Base-by-base conservation (phyloP, 2,329 filamentous ascomycete genomes). In the Claviceps sp. region DNA sequence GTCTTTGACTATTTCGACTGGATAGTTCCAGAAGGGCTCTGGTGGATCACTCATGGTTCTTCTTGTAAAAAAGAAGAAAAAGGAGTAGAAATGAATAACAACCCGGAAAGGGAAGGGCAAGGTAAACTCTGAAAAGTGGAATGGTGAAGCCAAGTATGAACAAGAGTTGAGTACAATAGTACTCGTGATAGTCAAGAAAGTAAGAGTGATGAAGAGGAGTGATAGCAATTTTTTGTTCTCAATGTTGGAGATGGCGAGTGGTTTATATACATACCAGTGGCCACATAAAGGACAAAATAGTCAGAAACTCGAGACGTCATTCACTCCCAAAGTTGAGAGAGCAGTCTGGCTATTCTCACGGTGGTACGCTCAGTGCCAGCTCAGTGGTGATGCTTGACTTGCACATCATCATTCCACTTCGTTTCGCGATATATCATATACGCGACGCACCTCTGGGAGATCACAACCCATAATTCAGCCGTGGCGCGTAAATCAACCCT, bases 21-120 rank as follows among this genome's bases (percentile, higher is more conserved):
- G 37, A 36, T 50, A 52, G 38, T 40, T 36, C 53, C 53, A 52
- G 36, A 47, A 43, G 20, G 43, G 42, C 5, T 36, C 50, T 8
- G 43, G 24, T 18, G 30, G 38, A 22, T 45, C n/a, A 9, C 24
- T 38, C 53, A 52, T 54, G 11, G n/a, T 47, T 46, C 24, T 46
- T 18, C 26, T 45, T 26, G 30, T 34, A 11, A 11, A 34, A 34
- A 34, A 11, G 4, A 34, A 4, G 30, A 34, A 11, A 34, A 11
- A 34, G 4, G 30, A 34, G 30, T 11, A 34, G 30, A 34, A 34
- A 34, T 34, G 30, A 34, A 34, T 11, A 34, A 4, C 30, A 34
- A 34, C 30, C 30, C 30, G 30, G 30, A 34, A 9, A 11, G 30
- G 9, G 4, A 34, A 11, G 30, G 30, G 30, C 9, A 34, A 34